phyloP scores from a whole-genome alignment of 331 rosid genomes.

The Prunus yedoensis region DNA sequence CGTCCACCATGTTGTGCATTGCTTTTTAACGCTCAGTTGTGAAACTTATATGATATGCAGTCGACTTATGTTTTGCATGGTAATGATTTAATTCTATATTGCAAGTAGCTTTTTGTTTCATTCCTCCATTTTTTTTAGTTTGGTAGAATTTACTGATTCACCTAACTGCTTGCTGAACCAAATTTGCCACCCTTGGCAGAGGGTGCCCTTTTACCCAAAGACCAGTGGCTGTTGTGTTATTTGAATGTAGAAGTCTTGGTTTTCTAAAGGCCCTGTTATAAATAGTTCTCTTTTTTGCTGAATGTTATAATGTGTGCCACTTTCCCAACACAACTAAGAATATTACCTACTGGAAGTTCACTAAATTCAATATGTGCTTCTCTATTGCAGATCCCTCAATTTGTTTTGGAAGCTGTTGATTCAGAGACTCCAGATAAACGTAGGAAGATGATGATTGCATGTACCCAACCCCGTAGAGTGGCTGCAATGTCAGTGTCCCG shows the following conservation, averaged over 20 bases:
- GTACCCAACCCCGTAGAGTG: constrained; percentile 97
- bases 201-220: background rate
- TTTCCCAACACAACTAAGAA: background rate
- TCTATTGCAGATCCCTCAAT: constrained; percentile 80
- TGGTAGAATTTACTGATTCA: background rate
- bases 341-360: background rate
- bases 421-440: constrained; percentile 67
- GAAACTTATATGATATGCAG: background rate
- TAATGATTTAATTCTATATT: background rate
- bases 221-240: background rate
- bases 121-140: background rate
- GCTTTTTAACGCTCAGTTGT: background rate
- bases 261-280: background rate
- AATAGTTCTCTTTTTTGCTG: background rate
- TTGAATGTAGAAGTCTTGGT: background rate
- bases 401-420: constrained; percentile 88
- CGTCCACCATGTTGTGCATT: background rate
- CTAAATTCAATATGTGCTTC: background rate
- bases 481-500: constrained; percentile 98
- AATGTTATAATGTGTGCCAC: background rate
- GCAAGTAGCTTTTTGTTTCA: background rate
- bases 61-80: background rate
- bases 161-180: background rate
- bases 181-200: background rate
- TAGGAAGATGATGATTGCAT: constrained; percentile 89